Base-by-base conservation (phyloP, 2,329 filamentous ascomycete genomes). In the Calonectria hongkongensis region DNA sequence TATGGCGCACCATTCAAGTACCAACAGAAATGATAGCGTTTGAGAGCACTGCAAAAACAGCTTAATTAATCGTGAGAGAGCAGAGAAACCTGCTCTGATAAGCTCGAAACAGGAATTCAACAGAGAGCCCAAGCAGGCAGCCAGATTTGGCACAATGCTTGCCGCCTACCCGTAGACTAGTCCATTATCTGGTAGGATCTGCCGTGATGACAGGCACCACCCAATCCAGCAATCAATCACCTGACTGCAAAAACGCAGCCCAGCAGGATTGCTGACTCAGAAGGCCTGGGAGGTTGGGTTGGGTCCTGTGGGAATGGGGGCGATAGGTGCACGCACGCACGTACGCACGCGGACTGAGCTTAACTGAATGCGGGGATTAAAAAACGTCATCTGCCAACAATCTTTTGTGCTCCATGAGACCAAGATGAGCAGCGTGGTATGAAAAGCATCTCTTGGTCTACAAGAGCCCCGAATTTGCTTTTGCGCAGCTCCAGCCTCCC, bases 341-440 rank as follows among this genome's bases (percentile, higher is more conserved):
- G 58, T 47, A 63, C 58, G 58, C 58, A 63, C 41, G 58, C 58
- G 58, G 41, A 63, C 58, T 41, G 41, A 63, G 58, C 58, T 63
- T 63, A 47, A 63, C 58, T 47, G 41, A 12, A 63, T 45, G 58
- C 58, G 41, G 58, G 36, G 25, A 13, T n/a, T 36, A 58, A 58
- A 58, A 58, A 58, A 41, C 54, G 54, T 60, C 54, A 60, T 60
- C 54, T 27, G 54, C 54, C 54, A 60, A 15, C 54, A 58, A 41
- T 39, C 36, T 18, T 41, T 33, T 13, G 33, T 27, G 39, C 54
- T 21, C 39, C 33, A 39, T 39, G 54, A 60, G 27, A 63, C 8
- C 58, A 63, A 25, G 58, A 47, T n/a, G 27, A 47, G 41, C 39
- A 41, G 41, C 39, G 43, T 63, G n/a, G 10, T 45, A 47, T 33